Conservation (phyloP, 148 eudicot species). For the Agrostemma githago region DNA sequence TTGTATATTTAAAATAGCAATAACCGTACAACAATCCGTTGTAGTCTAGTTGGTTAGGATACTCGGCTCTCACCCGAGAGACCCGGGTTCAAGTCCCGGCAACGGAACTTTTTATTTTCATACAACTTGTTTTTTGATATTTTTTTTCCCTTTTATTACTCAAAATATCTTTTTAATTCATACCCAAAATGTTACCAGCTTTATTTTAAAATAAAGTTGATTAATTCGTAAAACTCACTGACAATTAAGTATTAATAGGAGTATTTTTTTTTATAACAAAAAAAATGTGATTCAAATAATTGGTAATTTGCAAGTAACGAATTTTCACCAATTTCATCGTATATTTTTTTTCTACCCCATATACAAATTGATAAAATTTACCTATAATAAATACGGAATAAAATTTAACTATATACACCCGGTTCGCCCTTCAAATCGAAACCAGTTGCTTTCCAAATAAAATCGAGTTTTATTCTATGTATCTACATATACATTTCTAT, state of each 20-base stretch:
- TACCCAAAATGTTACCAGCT: too few species aligned
- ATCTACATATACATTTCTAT: constrained; percentile 14
- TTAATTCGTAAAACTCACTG: too few species aligned
- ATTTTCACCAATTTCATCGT: too few species aligned
- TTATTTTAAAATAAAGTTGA: too few species aligned
- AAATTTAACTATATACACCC: constrained; percentile 12
- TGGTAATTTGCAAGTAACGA: background rate
- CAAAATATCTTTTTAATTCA: too few species aligned
- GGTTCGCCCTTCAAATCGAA: background rate
- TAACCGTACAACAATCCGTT: constrained; percentile 60
- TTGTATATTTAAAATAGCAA: too few species aligned
- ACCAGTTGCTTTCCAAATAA: constrained; percentile 5
- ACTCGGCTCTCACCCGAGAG: constrained; percentile 99
- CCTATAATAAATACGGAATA: background rate
- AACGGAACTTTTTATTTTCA: constrained; percentile 41
- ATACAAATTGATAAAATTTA: constrained; percentile 1
- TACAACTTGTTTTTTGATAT: too few species aligned
- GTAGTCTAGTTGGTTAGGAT: constrained; percentile 98
- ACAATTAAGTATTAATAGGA: too few species aligned
- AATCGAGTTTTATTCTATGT: background rate
- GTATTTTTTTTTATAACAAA: too few species aligned
- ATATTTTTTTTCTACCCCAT: constrained; percentile 1
- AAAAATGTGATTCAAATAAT: too few species aligned
- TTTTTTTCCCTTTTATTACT: too few species aligned
- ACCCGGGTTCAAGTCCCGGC: constrained; percentile 99